A percentile compares a stretch with the other conserved stretches of the same genome.
phyloP scores from a whole-genome alignment of 768 basidiomycete genomes.

The Mycena maculata region DNA sequence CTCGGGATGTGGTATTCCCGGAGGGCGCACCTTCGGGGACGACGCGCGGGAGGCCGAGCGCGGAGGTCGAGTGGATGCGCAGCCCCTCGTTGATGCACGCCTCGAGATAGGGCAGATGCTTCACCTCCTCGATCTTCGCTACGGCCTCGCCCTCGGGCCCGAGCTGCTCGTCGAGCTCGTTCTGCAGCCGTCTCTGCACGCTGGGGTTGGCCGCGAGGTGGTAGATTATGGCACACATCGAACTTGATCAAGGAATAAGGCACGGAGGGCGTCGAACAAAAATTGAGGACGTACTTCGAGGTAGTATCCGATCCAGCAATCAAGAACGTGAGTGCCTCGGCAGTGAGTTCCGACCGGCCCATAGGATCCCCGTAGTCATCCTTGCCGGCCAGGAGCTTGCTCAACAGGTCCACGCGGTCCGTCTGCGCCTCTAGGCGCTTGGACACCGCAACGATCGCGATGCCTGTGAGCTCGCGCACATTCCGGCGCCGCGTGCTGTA shows the following conservation, averaged over 20 bases:
- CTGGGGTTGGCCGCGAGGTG: constrained; percentile 77
- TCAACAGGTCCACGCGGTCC: constrained; percentile 83
- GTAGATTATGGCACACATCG: constrained; percentile 89
- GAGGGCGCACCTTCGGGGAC: constrained; percentile 65
- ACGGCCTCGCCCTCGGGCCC: constrained; percentile 68
- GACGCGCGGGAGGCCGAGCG: constrained; percentile 85
- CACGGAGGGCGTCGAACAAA: not conserved
- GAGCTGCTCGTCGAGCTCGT: constrained; percentile 76
- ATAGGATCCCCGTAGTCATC: constrained; percentile 85
- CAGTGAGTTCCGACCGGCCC: constrained; percentile 85
- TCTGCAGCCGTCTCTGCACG: constrained; percentile 77
- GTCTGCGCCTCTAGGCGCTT: constrained; percentile 75
- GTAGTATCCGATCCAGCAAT: constrained; percentile 94
- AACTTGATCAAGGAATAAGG: constrained; percentile 61
- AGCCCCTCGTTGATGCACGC: constrained; percentile 90
- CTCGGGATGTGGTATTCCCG: too few relatives aligned
- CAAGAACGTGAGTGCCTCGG: constrained; percentile 85
- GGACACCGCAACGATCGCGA: constrained; percentile 81
- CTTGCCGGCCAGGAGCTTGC: constrained; percentile 79
- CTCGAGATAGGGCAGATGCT: constrained; percentile 80
- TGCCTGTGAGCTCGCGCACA: constrained; percentile 78
- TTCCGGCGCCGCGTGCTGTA: constrained; percentile 73
- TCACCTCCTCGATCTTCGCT: constrained; percentile 73
- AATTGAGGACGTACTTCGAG: constrained; percentile 71
- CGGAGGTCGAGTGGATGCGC: constrained; percentile 85